Evolutionary conservation across 306 rosid species (phyloP), one percentile per base, ranked within the genome.

Genomic region (Crataegus laevigata): DNA sequence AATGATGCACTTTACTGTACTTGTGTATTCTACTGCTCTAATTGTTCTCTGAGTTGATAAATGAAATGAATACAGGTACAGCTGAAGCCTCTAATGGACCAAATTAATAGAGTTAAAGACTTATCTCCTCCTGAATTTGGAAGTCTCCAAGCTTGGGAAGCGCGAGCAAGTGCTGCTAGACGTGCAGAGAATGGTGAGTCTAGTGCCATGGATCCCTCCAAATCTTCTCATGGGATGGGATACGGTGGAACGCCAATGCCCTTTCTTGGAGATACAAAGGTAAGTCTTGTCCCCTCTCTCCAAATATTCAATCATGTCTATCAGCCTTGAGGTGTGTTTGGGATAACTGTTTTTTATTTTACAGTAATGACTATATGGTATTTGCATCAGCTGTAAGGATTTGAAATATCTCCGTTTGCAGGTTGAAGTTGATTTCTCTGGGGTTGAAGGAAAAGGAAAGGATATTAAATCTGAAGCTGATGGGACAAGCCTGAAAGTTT

Each of bases 91-190:
- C 83, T 94, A 81, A 81, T 86, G 80, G 98, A 94, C 60, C 98
- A 91, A 85, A 83, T 94, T 61, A 81, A 78, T 75, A 85, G 96
- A 74, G 94, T 91, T 65, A 91, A 94, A 86, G 98, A 94, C 82
- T 83, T 94, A 82, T 85, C 94, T 77, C 91, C 86, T 85, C 97
- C 98, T 40, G 98, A 91, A 76, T 90, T 91, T 82, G 96, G 96
- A 75, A 87, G 72, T 80, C 98, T 94, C 86, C 91, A 84, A 82
- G 97, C 97, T 84, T 94, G 98, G 98, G 98, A 94, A 83, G 96
- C 89, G 66, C 86, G 91, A 74, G 97, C 97, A 63, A 87, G 91
- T 84, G 92, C 93, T 68, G 91, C 93, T 64, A 84, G 85, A 71
- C 97, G 92, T 77, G 92, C 89, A 28, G 92, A 80, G 72, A 88